Evolutionary conservation across 1,284 basidiomycete genomes (phyloP), one percentile per base, ranked within the genome.

Genomic region (Sporisorium scitamineum): DNA sequence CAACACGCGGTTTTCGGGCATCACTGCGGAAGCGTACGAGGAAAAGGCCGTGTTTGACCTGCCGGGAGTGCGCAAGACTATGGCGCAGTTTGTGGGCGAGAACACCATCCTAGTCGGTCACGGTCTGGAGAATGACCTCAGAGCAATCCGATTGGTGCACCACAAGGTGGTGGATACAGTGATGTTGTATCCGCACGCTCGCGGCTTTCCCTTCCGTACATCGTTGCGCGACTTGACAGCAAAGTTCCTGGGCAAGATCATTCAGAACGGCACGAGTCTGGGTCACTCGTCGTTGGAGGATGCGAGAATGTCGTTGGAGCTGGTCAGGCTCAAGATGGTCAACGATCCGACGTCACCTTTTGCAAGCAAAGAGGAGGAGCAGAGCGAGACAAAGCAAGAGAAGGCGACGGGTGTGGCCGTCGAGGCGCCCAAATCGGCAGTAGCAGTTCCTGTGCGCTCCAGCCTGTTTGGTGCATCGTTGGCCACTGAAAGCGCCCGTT

Each of bases 1-100:
- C 67, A 83, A 84, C 61, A 83, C 83, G 0, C 68, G 79, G 45
- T 84, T 82, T 55, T 82, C 82, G 10, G 82, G 82, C 39, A 81
- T 84, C 59, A 76, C 78, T 7, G 27, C 64, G 10, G 70, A 76
- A 31, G 68, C 78, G 53, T 81, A 79, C 51, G 67, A 74, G 16
- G 39, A 48, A 7, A 65, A 79, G 13, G 76, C 76, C 10, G 52
- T 80, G 11, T 69, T 80, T 18, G 61, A 65, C 14, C 61, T 84
- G 11, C 61, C 69, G 3, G 50, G 58, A 6, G 78, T 77, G 11
- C 73, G 83, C 27, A 65, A 65, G 41, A 64, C 58, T 0, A 61
- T 84, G 57, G 76, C 70, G 1, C 61, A 63, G 14, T 81, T 83
- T 37, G 70, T 84, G 18, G 77, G 66, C 20, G 67, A 67, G 22